Conservation (phyloP, 495 filamentous ascomycete genomes). For the Lasiosphaeriaceae sp. region DNA sequence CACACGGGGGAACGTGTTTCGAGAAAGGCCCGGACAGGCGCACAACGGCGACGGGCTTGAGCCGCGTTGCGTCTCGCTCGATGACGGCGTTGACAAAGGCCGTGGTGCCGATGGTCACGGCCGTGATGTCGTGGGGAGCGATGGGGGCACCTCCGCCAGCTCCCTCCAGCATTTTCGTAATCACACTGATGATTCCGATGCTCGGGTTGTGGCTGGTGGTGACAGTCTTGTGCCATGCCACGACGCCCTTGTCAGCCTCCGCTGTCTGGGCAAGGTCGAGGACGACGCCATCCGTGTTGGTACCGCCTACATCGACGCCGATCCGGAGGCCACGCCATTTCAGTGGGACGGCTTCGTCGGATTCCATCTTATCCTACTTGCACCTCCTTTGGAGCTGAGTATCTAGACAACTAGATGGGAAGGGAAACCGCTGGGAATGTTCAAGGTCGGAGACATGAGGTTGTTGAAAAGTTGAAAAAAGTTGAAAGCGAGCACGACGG, state of each 20-base stretch:
- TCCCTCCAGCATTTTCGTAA: slow-evolving; percentile 43
- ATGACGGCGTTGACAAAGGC: slow-evolving; percentile 63
- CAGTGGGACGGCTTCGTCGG: neutral
- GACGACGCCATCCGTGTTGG: slow-evolving; percentile 60
- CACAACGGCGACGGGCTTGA: slow-evolving; percentile 52
- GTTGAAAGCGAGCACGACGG: no score
- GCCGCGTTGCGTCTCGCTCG: slow-evolving; percentile 48
- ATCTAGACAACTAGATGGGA: no score
- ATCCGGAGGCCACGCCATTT: slow-evolving; percentile 28
- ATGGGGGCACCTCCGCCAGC: slow-evolving; percentile 25
- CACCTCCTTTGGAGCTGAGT: no score
- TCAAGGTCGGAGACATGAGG: no score
- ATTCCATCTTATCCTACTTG: neutral
- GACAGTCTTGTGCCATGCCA: slow-evolving; percentile 53
- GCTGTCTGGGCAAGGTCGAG: slow-evolving; percentile 46
- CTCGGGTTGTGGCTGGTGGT: slow-evolving; percentile 53
- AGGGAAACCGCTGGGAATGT: no score
- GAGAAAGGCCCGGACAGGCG: slow-evolving; percentile 52
- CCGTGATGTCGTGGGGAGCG: slow-evolving; percentile 39
- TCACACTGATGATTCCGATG: slow-evolving; percentile 48
- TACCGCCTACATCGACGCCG: slow-evolving; percentile 50
- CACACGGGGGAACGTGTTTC: slow-evolving; percentile 52
- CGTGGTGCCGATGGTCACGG: slow-evolving; percentile 60
- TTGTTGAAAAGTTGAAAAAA: no score
- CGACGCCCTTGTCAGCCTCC: slow-evolving; percentile 38